phyloP scores from a whole-genome alignment of 129 eudicot species.

The Lactuca saligna region DNA sequence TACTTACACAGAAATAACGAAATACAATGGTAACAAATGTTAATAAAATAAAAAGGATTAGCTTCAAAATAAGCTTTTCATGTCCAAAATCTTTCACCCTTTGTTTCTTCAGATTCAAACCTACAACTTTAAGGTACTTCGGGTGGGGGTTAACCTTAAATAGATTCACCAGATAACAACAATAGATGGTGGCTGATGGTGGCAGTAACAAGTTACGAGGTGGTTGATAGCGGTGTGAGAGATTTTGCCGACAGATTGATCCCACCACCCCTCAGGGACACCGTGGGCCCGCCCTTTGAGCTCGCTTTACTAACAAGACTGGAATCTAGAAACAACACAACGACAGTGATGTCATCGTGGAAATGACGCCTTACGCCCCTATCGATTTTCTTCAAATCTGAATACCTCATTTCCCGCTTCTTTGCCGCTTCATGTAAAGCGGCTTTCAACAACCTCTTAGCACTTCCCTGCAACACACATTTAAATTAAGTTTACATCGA shows the following conservation, averaged over 20 bases:
- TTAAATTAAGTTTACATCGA: not conserved
- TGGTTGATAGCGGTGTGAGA: constrained; percentile 46
- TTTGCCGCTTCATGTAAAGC: constrained; percentile 84
- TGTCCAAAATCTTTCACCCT: constrained; percentile 25
- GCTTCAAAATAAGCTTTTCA: constrained; percentile 15
- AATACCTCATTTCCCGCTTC: constrained; percentile 89
- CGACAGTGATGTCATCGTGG: constrained; percentile 83
- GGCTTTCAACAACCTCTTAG: constrained; percentile 70
- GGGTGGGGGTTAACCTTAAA: not conserved
- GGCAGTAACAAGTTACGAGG: not conserved
- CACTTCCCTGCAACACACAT: constrained; percentile 73
- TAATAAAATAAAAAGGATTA: constrained; percentile 12
- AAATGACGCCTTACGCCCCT: constrained; percentile 92
- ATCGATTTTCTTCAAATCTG: constrained; percentile 79
- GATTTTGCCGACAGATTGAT: constrained; percentile 44
- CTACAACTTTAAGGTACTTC: not conserved
- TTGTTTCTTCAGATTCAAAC: not conserved
- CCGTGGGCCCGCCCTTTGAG: constrained; percentile 54
- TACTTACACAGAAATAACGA: constrained; percentile 27
- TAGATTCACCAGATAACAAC: not conserved
- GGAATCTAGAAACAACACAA: constrained; percentile 74
- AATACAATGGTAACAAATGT: constrained; percentile 19
- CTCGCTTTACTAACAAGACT: constrained; percentile 68
- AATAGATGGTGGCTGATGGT: constrained; percentile 21
- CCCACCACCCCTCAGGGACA: constrained; percentile 73